Evolutionary conservation across 176 grass and related monocot genomes (phyloP).

Genomic region (Musa itinerans): DNA sequence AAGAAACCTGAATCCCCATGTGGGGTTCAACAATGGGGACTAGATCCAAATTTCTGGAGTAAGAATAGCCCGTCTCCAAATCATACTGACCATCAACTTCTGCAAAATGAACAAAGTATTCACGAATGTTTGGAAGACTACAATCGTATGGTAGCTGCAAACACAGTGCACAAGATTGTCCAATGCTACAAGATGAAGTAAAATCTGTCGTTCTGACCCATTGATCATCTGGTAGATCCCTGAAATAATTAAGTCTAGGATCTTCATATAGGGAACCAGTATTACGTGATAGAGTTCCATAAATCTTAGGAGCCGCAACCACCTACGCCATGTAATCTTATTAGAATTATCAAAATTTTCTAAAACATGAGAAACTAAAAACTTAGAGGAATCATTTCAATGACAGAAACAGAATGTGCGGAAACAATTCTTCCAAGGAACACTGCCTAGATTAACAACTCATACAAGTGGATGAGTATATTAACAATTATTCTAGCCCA

Average conservation of each 20-base stretch:
- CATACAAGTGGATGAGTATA: too few relatives aligned
- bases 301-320: conserved; percentile 77
- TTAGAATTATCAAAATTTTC: not conserved
- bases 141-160: conserved; percentile 33
- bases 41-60: conserved; percentile 34
- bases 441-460: too few relatives aligned
- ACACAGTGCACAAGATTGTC: conserved; percentile 72
- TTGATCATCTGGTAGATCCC: conserved; percentile 51
- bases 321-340: conserved; percentile 28
- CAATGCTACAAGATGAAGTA: conserved; percentile 56
- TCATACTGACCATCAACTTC: conserved; percentile 34
- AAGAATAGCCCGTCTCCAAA: conserved; percentile 32
- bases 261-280: conserved; percentile 32
- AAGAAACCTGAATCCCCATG: conserved; percentile 33
- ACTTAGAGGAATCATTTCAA: too few relatives aligned
- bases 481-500: too few relatives aligned
- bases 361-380: not conserved
- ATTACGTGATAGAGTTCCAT: conserved; percentile 13
- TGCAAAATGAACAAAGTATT: conserved; percentile 64
- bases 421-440: too few relatives aligned
- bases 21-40: conserved; percentile 58
- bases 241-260: conserved; percentile 55
- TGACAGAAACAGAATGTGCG: too few relatives aligned
- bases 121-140: conserved; percentile 46
- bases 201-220: conserved; percentile 76